Base-by-base conservation (phyloP, 1,284 basidiomycete genomes). In the Pseudozyma hubeiensis region DNA sequence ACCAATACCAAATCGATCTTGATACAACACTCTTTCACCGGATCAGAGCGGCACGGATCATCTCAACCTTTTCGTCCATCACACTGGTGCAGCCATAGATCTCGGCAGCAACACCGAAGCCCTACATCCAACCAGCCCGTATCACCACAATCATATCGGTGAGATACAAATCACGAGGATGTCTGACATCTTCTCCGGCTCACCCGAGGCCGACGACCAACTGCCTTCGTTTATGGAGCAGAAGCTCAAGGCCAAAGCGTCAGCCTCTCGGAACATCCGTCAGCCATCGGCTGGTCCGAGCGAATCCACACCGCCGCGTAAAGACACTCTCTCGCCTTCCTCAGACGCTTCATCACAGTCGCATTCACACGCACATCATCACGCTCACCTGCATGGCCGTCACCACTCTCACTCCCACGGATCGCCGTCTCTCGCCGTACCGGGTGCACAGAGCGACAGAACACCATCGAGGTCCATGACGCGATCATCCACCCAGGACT, bases 181-280 rank as follows among this genome's bases (percentile, higher is more conserved):
- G 69, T 72, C 69, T 35, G 59, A 66, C 33, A 52, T 72, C 30
- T 29, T 72, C 4, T 72, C 69, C 30, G 64, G 64, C 7, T 72
- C 69, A n/a, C 69, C 69, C 60, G 64, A 72, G 35, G 69, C 24
- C 6, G 64, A 72, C 35, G 60, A 67, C 17, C 52, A 67, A 19
- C 60, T 72, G 47, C 64, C 69, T 8, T 67, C 64, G 6, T 64
- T 66, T 37, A 72, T 72, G 64, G 56, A 66, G 44, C 66, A 61
- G 33, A 48, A 30, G 24, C 47, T 39, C 45, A 63, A 49, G 24
- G 31, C 49, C 13, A 49, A 50, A 35, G 40, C 40, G 10, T 29
- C 49, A 5, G 24, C 50, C 8, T 53, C 50, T 14, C 33, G 31
- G 14, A 17, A 19, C 16, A 35, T 16, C 30, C 53, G 29, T 17